phyloP scores from a whole-genome alignment of 2,329 filamentous ascomycete genomes.

The Fonsecaea nubica region DNA sequence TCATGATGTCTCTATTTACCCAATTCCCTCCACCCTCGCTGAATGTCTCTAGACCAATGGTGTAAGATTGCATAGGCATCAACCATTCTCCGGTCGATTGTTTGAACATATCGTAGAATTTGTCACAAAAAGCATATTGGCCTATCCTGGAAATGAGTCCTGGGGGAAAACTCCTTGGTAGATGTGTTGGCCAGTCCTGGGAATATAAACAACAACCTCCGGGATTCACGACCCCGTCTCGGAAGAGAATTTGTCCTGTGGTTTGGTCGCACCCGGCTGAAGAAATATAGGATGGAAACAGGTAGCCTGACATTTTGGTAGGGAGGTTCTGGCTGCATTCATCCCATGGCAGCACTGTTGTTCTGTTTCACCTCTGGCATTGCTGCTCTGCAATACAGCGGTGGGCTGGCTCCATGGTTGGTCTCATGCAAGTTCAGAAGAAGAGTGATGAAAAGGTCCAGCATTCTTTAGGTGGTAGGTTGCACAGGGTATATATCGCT shows the following conservation, averaged over 20 bases:
- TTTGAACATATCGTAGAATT: background rate
- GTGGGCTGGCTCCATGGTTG: constrained; percentile 26
- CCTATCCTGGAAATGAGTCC: constrained; percentile 4
- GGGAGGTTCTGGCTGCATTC: background rate
- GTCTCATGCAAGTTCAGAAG: constrained; percentile 21
- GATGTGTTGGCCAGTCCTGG: constrained; percentile 23
- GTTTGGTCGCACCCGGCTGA: constrained; percentile 22
- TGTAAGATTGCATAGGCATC: background rate
- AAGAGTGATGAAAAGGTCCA: constrained; percentile 13
- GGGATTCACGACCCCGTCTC: constrained; percentile 3
- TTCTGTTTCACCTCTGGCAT: constrained; percentile 27
- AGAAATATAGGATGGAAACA: background rate
- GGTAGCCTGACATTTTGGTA: background rate
- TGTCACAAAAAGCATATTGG: constrained; percentile 8
- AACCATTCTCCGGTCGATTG: background rate
- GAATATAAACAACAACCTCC: constrained; percentile 15
- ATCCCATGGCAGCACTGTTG: constrained; percentile 11
- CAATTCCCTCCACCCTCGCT: background rate
- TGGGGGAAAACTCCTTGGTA: constrained; percentile 1
- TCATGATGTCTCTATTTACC: constrained; percentile 23
- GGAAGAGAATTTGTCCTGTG: constrained; percentile 20
- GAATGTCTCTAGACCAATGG: background rate
- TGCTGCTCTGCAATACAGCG: constrained; percentile 9
- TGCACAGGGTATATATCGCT: constrained; percentile 27
- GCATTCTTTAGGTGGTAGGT: constrained; percentile 12